Conservation (phyloP, 176 grass and related monocot genomes). For the Aechmea fasciata region DNA sequence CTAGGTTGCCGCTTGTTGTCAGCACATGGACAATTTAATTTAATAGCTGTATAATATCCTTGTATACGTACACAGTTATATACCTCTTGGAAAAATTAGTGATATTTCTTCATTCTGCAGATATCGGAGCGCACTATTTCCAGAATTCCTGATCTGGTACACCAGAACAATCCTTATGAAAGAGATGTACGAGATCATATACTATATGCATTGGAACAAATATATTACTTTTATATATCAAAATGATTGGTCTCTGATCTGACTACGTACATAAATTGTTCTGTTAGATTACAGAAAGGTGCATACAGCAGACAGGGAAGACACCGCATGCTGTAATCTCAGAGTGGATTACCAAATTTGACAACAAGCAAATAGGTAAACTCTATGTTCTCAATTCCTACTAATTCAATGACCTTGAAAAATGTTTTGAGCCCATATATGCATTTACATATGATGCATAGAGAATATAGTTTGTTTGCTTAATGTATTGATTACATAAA, state of each 20-base stretch:
- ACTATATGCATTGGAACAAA: constrained; percentile 10
- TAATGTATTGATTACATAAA: too few relatives aligned
- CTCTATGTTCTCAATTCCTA: background rate
- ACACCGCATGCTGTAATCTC: constrained; percentile 78
- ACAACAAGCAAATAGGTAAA: constrained; percentile 84
- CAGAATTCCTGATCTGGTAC: constrained; percentile 54
- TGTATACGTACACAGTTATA: background rate
- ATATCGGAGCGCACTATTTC: constrained; percentile 45
- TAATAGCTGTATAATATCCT: too few relatives aligned
- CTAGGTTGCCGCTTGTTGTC: too few relatives aligned
- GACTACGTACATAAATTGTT: constrained; percentile 23
- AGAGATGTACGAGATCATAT: constrained; percentile 52
- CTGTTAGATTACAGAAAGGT: constrained; percentile 87
- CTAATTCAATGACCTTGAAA: background rate
- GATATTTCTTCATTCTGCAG: constrained; percentile 26
- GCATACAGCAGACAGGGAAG: constrained; percentile 72
- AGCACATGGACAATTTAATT: too few relatives aligned
- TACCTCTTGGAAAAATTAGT: background rate
- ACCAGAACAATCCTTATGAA: constrained; percentile 78
- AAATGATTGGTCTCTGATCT: constrained; percentile 12
- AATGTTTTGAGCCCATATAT: background rate
- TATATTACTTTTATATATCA: constrained; percentile 1
- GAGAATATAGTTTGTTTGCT: background rate
- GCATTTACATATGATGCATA: background rate
- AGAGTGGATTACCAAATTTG: constrained; percentile 84